phyloP scores from a whole-genome alignment of 805 yeast species.

The Saccharomycopsis sp. region DNA sequence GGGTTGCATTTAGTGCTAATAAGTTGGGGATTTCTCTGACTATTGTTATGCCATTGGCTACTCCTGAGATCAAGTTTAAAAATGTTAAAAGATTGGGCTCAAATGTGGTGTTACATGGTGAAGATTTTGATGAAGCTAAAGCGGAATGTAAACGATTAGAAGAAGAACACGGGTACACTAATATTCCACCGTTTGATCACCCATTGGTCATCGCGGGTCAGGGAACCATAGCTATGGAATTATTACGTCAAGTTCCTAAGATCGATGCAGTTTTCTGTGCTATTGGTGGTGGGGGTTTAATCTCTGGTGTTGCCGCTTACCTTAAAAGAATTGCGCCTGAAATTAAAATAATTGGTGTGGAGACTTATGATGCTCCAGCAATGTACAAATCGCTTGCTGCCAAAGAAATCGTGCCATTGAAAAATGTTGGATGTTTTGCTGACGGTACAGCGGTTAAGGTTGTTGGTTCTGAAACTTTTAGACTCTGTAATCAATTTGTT shows the following conservation, averaged over 20 bases:
- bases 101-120: constrained; percentile 87
- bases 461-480: constrained; percentile 87
- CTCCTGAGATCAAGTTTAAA: constrained; percentile 89
- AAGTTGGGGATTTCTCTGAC: constrained; percentile 86
- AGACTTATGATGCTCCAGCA: constrained; percentile 94
- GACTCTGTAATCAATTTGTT: constrained; percentile 68
- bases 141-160: constrained; percentile 75
- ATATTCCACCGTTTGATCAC: constrained; percentile 97
- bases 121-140: constrained; percentile 93
- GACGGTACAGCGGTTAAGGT: constrained; percentile 96
- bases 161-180: constrained; percentile 64
- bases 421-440: constrained; percentile 90
- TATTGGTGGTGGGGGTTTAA: constrained; percentile 95
- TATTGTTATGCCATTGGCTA: constrained; percentile 96
- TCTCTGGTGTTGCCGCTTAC: constrained; percentile 87
- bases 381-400: constrained; percentile 60
- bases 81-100: constrained; percentile 92
- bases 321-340: constrained; percentile 96
- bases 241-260: constrained; percentile 78
- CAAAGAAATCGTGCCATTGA: constrained; percentile 48
- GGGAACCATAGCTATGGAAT: constrained; percentile 93
- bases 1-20: constrained; percentile 90
- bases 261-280: constrained; percentile 85
- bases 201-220: constrained; percentile 99
- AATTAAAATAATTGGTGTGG: constrained; percentile 91